Evolutionary conservation across 768 basidiomycete species (phyloP), one percentile per base, ranked within the genome.

Genomic region (Hebeloma cylindrosporum): DNA sequence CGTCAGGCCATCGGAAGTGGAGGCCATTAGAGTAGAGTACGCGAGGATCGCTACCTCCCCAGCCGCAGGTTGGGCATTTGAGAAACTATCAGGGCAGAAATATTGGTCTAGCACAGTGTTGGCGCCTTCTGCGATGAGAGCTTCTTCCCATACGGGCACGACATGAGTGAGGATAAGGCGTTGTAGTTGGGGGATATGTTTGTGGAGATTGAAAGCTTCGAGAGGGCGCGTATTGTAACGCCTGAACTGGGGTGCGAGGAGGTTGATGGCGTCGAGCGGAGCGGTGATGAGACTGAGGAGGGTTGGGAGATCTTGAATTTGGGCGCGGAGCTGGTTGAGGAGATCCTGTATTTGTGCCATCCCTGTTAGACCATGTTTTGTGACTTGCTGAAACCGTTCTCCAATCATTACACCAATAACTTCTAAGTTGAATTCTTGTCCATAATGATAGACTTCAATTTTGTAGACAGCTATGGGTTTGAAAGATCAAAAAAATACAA

Each of bases 81-180:
- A 73, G 57, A 83, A 79, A 16, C 66, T 56, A 55, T 82, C 77
- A 4, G 90, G 90, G 56, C 79, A 82, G 57, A 93, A 92, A 61
- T 83, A 91, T 48, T 84, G 81, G 29, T 82, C 74, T 1, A 81
- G 53, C 13, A 91, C 62, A 2, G 60, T 40, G 9, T 30, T 31
- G 8, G 69, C 65, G 17, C 73, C 60, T 26, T 78, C 63, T 45
- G 83, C 74, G n/a, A 65, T 60, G 29, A 93, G 68, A 3, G 60
- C 46, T 1, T 67, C 54, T 28, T 79, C 75, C 89, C 91, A 95
- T 25, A 78, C 75, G 1, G 88, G 88, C 3, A 81, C 60, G 38
- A 90, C 69, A 48, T 80, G 71, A 50, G 77, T 76, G 20, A 94
- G 57, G 9, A 94, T 61, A 7, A 68, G 70, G 36, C 72, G 69